Evolutionary conservation across 805 yeast genomes (phyloP), one percentile per base, ranked within the genome.

Genomic region (Novakomyces olei): DNA sequence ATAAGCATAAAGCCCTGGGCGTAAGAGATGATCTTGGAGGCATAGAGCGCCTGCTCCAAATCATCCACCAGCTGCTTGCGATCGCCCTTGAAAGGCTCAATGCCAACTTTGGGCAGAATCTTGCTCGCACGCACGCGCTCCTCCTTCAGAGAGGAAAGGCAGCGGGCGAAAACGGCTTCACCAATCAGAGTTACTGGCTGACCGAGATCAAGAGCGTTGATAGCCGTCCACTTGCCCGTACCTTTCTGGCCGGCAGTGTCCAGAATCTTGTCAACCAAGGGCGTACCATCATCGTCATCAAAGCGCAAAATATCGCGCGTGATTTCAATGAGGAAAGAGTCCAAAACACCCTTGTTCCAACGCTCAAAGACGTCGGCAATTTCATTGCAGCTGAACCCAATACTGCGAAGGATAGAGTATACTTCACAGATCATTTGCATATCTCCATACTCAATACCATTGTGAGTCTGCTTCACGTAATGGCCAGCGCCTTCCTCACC

Each of bases 161-260:
- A 77, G 29, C 98, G 78, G 42, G 96, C 66, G 54, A 85, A 83
- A 46, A 85, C 98, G 39, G 98, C 96, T 69, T 85, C 98, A 58
- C 96, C 95, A 49, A 85, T 88, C 56, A 85, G 68, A 41, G 96
- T 81, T 47, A 85, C 93, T 46, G 98, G 98, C 77, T 79, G 80
- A 59, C 96, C 96, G 48, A 88, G 67, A 60, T 88, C 96, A 49
- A 85, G 67, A 41, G 96, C 96, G 57, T 81, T 83, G 59, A 85
- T 79, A 43, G 96, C 95, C 46, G 96, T 88, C 98, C 98, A 85
- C 67, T 85, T 85, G 66, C 98, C 98, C 45, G 98, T 85, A 70
- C 98, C 98, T 70, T 85, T 85, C 68, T 85, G 96, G 49, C 96
- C 96, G 46, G 98, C 98, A 51, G 78, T 58, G 62, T 85, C 98